phyloP scores from a whole-genome alignment of 345 rosid genomes.

The Punica granatum region DNA sequence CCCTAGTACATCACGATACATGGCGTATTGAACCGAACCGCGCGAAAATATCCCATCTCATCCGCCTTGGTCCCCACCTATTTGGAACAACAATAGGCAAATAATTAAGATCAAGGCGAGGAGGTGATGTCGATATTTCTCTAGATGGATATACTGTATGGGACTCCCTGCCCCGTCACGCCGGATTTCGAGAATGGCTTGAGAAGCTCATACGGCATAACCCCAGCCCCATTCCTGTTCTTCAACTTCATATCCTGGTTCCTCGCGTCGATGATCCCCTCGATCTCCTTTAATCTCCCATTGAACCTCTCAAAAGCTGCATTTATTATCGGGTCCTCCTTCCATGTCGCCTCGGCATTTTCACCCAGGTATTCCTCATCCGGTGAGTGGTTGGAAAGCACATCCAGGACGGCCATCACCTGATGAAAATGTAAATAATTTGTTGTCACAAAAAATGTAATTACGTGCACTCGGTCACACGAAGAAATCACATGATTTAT shows the following conservation, averaged over 20 bases:
- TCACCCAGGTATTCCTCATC: constrained; percentile 50
- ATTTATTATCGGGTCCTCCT: constrained; percentile 17
- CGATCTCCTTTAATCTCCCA: constrained; percentile 27
- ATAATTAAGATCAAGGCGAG: neutral
- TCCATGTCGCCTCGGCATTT: constrained; percentile 23
- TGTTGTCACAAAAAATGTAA: neutral
- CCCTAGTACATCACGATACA: too few relatives aligned
- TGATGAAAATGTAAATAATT: neutral
- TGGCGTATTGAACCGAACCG: too few relatives aligned
- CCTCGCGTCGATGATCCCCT: constrained; percentile 27
- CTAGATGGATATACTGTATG: constrained; percentile 31
- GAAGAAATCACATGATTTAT: too few relatives aligned
- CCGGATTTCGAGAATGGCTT: constrained; percentile 40
- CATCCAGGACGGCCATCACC: constrained; percentile 33
- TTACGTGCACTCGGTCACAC: too few relatives aligned
- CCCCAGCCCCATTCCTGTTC: constrained; percentile 38
- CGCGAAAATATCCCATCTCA: too few relatives aligned
- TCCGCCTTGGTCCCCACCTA: too few relatives aligned
- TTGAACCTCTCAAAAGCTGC: constrained; percentile 30
- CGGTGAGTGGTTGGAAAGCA: constrained; percentile 34
- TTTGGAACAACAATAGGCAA: too few relatives aligned
- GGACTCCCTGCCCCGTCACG: constrained; percentile 44
- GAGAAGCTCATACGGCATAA: constrained; percentile 33
- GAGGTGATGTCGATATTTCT: constrained; percentile 1
- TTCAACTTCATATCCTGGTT: constrained; percentile 17